Evolutionary conservation across 768 basidiomycete species (phyloP), one percentile per base, ranked within the genome.

Genomic region (Pisolithus albus): DNA sequence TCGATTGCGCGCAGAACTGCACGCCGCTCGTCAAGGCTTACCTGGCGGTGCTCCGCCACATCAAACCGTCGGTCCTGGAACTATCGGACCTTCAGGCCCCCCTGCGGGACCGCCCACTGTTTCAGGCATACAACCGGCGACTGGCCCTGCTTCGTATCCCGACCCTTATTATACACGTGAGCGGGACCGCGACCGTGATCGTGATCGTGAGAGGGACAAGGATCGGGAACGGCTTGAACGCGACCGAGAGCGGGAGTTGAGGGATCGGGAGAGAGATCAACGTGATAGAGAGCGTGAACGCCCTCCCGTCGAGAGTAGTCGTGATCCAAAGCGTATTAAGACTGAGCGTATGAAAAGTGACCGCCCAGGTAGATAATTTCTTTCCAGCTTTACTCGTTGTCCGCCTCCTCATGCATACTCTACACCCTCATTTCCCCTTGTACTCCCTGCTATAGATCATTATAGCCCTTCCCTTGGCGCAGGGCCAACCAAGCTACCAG

Each of bases 1-100:
- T 5, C 77, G 84, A 30, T 76, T 92, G 11, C 78, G 91, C 23
- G 71, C 78, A 4, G 88, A 92, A 63, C 72, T 88, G 32, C 76
- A 84, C 52, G 70, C 76, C 2, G 62, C 74, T 21, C 77, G 81
- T 8, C 73, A 72, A 53, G 69, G 68, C 43, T 53, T 60, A 28
- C 61, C 72, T 13, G 56, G 69, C 50, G 62, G 64, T 48, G 68
- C 64, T 11, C 66, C 72, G 34, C 63, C 75, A 40, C 70, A 70
- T 51, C 61, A 63, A 38, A 52, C 61, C 5, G 68, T 66, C 26
- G 70, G 64, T 37, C 68, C 65, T 28, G 66, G 66, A 32, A 67
- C 66, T 19, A 60, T 64, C 3, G 68, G 64, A 48, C 66, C 68
- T 49, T 64, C 69, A 37, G 61, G 62, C 55, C 68, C 65, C 6